These are phyloP conservation scores for Thraustotheca clavata DNA, from an alignment of 352 stramenopile genomes.

Conservation along the genomic window DNA sequence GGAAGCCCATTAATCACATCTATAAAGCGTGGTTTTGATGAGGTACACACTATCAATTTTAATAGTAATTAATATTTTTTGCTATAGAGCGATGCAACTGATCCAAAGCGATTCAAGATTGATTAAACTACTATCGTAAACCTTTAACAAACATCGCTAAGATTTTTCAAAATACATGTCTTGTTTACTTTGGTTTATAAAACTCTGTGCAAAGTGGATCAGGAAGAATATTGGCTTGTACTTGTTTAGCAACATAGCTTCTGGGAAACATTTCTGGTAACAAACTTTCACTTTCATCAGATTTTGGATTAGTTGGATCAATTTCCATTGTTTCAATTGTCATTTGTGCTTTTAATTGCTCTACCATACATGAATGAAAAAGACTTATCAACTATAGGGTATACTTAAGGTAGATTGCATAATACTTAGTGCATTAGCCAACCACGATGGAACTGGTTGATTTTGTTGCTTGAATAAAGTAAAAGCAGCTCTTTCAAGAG, in stretches of 20 bases:
- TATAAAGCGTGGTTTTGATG: background rate
- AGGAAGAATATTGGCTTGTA: background rate
- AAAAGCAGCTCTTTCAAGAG: background rate
- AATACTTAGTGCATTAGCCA: background rate
- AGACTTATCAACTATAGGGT: background rate
- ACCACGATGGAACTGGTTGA: constrained; percentile 2
- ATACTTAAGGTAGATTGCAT: background rate
- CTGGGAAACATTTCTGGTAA: constrained; percentile 10
- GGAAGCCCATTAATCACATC: constrained; percentile 2
- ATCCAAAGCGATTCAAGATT: too few relatives aligned
- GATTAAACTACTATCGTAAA: too few relatives aligned
- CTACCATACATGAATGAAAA: background rate
- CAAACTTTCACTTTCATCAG: constrained; percentile 13
- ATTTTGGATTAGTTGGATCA: constrained; percentile 15
- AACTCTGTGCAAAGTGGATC: background rate
- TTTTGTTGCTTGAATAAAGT: background rate
- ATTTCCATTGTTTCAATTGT: background rate
- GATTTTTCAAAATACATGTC: too few relatives aligned
- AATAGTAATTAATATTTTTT: too few relatives aligned
- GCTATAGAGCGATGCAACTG: too few relatives aligned
- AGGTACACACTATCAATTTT: constrained; percentile 9
- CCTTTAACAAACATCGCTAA: too few relatives aligned
- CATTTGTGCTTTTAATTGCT: background rate
- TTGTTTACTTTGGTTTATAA: background rate
- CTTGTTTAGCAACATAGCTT: background rate